Conservation (phyloP, 129 eudicot species). For the carrot (Daucus carota) region DH1_v3.0 NC_030383.2:47786501-47787000, state of each 20-base stretch:
- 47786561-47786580: conserved; percentile 75
- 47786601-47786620: conserved; percentile 78
- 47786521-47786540: conserved; percentile 73
- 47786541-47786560: conserved; percentile 83
- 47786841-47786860: conserved; percentile 58
- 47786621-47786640: conserved; percentile 99
- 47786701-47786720: conserved; percentile 63
- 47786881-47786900: conserved; percentile 84
- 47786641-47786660: conserved; percentile 71
- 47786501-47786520: conserved; percentile 88
- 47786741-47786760: conserved; percentile 71
- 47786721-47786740: conserved; percentile 54
- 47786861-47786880: conserved; percentile 83
- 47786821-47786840: conserved; percentile 68
- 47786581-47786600: conserved; percentile 68
- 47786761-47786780: conserved; percentile 61
- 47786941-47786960: conserved; percentile 55
- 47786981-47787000: conserved; percentile 80
- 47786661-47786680: conserved; percentile 72
- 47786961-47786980: conserved; percentile 47
- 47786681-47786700: conserved; percentile 75
- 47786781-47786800: conserved; percentile 61
- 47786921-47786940: conserved; percentile 58
- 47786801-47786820: conserved; percentile 67
- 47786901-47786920: conserved; percentile 79